Evolutionary conservation across 1,284 basidiomycete species (phyloP), one percentile per base, ranked within the genome.

Genomic region (Sporisorium graminicola): DNA sequence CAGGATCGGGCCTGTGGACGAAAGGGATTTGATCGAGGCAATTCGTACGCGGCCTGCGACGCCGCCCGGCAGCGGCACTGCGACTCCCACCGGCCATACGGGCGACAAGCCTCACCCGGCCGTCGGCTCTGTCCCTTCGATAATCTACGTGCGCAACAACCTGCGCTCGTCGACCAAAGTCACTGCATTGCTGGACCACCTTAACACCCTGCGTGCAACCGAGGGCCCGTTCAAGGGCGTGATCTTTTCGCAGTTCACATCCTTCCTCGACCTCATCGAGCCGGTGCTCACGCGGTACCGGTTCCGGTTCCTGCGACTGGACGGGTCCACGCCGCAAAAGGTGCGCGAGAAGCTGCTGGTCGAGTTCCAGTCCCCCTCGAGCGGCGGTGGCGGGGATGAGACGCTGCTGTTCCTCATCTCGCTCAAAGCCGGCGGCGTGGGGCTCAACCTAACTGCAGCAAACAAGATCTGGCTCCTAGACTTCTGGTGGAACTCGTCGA

Each of bases 361-460:
- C 26, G 90, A 91, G 1, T 89, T 99, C 70, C 95, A 76, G 90
- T 90, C 89, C 44, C 91, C 90, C 72, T 91, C 93, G 1, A 12
- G 0, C 91, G 92, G 0, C 91, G 92, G 0, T 91, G 92, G 0
- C 91, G 92, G 79, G 92, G 92, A 84, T 16, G 66, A 75, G 35
- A 43, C 51, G 5, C 94, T 99, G 86, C 89, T 99, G 13, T 87
- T 98, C 51, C 90, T 98, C 53, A 90, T 98, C 65, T 95, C 94
- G 81, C 87, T 98, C 81, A 94, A 95, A 84, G 96, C 95, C 0
- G 95, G 95, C 22, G 95, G 96, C 13, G 95, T 98, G 6, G 95
- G 95, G 5, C 58, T 86, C 12, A 86, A 86, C 50, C 46, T 85
- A 43, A 82, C 79, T 0, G 74, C 82, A 12, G 84, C 82, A 7